Base-by-base conservation (phyloP, 257 asterid species). In the Salvia splendens region DNA sequence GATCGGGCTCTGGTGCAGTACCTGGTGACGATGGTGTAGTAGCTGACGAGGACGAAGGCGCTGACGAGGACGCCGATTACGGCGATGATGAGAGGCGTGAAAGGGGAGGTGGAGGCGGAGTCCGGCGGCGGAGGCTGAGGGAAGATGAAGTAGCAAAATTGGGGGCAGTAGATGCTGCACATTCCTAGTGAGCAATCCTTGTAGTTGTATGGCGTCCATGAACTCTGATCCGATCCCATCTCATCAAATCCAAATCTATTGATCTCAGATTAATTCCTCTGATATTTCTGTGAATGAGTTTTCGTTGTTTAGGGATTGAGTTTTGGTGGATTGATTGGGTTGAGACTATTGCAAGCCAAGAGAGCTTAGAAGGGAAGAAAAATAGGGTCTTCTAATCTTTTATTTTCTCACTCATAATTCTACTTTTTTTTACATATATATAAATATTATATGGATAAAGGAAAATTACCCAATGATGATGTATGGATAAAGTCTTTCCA, bases 111-210 rank as follows among this genome's bases (percentile, higher is more conserved):
- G 9, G 81, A 65, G 11, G 64, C 72, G 16, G 38, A 75, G 0
- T 68, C 79, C 3, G 51, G 32, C 1, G 77, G 81, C 5, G 90
- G 91, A 0, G 96, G 96, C 32, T 96, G 96, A 20, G 97, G 94
- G 83, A 85, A 76, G 79, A 79, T 66, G 54, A 86, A 68, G 82
- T 85, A 79, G 82, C 98, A 92, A 82, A 83, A 89, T 28, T 86
- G 96, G 14, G 95, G 89, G 69, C 98, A 92, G 65, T 83, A 84
- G 4, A 81, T 61, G 85, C 84, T 89, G 83, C 98, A 92, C 12
- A 89, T 67, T 7, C 79, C 86, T 51, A 73, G 76, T 61, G 98
- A 78, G 58, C 98, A 93, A 35, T 86, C 95, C 47, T 42, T 80
- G 43, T 69, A 75, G 65, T 84, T 75, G 71, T 82, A 84, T 5